Base-by-base conservation (phyloP, 2,329 filamentous ascomycete genomes). In the Coleophoma crateriformis region DNA sequence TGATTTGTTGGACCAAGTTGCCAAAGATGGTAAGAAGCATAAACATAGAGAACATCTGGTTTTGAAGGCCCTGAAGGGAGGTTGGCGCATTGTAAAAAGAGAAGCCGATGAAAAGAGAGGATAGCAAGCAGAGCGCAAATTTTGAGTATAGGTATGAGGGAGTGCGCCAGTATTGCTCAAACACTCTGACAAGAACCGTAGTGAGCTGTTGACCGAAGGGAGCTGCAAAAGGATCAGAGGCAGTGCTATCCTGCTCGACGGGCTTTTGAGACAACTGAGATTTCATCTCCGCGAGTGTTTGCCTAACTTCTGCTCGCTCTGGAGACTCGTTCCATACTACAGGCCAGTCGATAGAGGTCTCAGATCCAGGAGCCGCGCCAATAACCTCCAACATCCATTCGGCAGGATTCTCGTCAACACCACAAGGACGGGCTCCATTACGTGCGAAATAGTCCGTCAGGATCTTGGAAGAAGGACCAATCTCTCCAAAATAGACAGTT, bases 401-500 rank as follows among this genome's bases (percentile, higher is more conserved):
- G 33, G 88, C 88, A 6, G 88, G 88, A 68, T 94, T 95, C 35
- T 85, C 85, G 8, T 81, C 79, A 1, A 70, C 58, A 1, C 84
- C 84, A 64, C 87, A 92, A 33, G 74, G 64, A 33, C 72, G 72
- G 1, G 82, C 85, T 46, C 87, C 84, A 57, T 88, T 82, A 46
- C 80, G 76, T 64, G 90, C 87, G 58, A 95, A 94, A 68, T 94
- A 95, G 53, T 74, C 73, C 2, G 82, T 86, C 62, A 94, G 71
- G 2, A 73, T 79, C 51, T 78, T 71, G 1, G 85, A 87, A 67
- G 87, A 83, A 57, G 85, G 69, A 54, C 88, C 89, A 50, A 92
- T 84, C 4, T 88, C 81, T 49, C 87, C 88, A 61, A 90, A 92
- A 72, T 94, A 94, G 42, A 92, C 85, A 1, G 87, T 90, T 63